Evolutionary conservation across 441 rosid genomes (phyloP), one percentile per base, ranked within the genome.

Genomic region (Melastoma candidum): DNA sequence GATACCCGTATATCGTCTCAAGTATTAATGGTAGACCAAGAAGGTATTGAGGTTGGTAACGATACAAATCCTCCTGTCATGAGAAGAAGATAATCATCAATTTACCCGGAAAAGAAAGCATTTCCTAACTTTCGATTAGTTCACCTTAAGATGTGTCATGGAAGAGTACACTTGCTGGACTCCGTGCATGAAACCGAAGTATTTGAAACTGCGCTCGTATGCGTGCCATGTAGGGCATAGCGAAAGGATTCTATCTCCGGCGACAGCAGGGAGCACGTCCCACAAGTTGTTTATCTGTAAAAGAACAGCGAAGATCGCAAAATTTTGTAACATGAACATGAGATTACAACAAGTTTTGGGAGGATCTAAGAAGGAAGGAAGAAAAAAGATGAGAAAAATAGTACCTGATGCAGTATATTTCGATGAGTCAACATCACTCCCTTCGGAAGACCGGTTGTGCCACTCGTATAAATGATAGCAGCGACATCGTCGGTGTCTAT

Each of bases 171-270:
- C 82, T 68, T 84, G 97, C 74, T 89, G 85, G 52, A 74, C 65
- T 66, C 99, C 99, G 39, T 50, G 58, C 6, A 95, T 72, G 60
- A 93, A 81, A 61, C 68, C 74, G 73, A 81, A 86, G 67, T 93
- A 93, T 69, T 86, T 96, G 67, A 75, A 68, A 69, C 95, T 88
- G 54, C 99, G 85, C 70, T 93, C 99, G 67, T 93, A 93, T 1
- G 81, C 92, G 67, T 93, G 99, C 99, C 99, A 89, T 46, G 93
- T 74, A 36, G 99, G 99, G 51, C 89, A 71, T 81, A 93, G 75
- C 66, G 95, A 86, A 47, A 93, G 64, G 77, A 86, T 84, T 73
- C 77, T 84, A 63, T 86, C 97, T 44, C 93, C 85, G 68, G 78
- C 74, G 68, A 56, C 56, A 55, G 90, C 76, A 51, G 95, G 97